Evolutionary conservation across 129 eudicot genomes (phyloP), one percentile per base, ranked within the genome.

Genomic region (Ambrosia artemisiifolia): DNA sequence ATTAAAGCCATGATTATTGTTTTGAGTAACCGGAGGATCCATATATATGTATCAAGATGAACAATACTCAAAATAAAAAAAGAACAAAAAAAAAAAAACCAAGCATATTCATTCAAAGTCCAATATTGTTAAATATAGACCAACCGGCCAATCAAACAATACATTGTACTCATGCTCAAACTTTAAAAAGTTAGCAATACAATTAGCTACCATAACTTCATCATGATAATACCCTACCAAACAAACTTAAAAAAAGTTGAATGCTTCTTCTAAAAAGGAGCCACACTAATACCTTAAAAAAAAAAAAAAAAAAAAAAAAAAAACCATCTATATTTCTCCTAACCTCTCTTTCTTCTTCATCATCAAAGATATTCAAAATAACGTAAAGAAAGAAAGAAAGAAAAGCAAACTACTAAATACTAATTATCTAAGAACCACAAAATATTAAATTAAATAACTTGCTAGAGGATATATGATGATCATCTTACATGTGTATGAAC

Each of bases 401-500:
- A 61, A 74, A 80, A 32, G 16, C 60, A 74, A 80, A 69, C 70
- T 51, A 47, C 69, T 56, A 79, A 79, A 66, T 9, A 48, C 11
- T 69, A 74, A 69, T 67, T 60, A 48, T 19, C 13, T 49, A 49
- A 3, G 54, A 70, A 50, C 7, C 5, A 35, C 6, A 35, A 35
- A 35, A 35, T 35, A 60, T 4, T 35, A 70, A 63, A 50, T 16
- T 69, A 63, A 50, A 11, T 69, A 70, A 63, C 20, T 70, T 62
- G 48, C 76, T 78, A 78, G 76, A 18, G 48, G 70, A 53, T 63
- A 30, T 59, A 57, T 69, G 34, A 68, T 75, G 69, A 75, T 68
- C 77, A 80, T 69, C 84, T 80, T 80, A 80, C 84, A 61, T 71
- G 82, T 16, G 77, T 78, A 71, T 78, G 77, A 78, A 78, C 77